Conservation (phyloP, 768 basidiomycete species). For the Tephrocybe sp. region DNA sequence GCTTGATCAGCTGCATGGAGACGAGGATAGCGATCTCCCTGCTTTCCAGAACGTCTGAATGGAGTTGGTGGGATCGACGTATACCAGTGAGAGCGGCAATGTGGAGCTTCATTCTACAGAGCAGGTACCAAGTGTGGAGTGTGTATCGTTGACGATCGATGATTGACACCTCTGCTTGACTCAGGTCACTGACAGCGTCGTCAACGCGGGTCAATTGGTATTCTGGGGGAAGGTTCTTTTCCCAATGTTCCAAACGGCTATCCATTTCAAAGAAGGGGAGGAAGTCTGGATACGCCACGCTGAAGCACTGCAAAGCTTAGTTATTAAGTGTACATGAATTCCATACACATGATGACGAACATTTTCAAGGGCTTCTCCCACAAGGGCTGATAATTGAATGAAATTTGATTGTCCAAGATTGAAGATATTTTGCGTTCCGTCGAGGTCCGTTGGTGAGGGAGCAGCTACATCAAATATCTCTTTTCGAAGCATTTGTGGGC, state of each 20-base stretch:
- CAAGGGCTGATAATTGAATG: slow-evolving; percentile 37
- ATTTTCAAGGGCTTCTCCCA: slow-evolving; percentile 42
- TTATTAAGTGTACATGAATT: neutral
- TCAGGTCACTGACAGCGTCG: slow-evolving; percentile 24
- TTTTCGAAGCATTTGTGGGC: slow-evolving; percentile 42
- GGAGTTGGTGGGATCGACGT: slow-evolving; percentile 23
- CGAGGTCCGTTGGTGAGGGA: slow-evolving; percentile 28
- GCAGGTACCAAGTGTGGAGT: slow-evolving; percentile 47
- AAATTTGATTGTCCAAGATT: slow-evolving; percentile 36
- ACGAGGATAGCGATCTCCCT: slow-evolving; percentile 38
- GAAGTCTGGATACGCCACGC: slow-evolving; percentile 32
- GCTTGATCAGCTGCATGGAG: slow-evolving; percentile 42
- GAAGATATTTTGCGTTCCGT: slow-evolving; percentile 34
- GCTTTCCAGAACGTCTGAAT: slow-evolving; percentile 28
- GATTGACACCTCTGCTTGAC: slow-evolving; percentile 27
- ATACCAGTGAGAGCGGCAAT: slow-evolving; percentile 40
- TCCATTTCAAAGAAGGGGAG: slow-evolving; percentile 41
- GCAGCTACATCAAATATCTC: slow-evolving; percentile 37
- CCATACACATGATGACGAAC: slow-evolving; percentile 27
- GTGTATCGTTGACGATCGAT: slow-evolving; percentile 42
- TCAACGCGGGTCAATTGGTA: slow-evolving; percentile 35
- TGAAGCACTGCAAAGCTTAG: slow-evolving; percentile 31
- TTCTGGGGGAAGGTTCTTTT: slow-evolving; percentile 37
- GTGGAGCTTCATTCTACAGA: slow-evolving; percentile 44
- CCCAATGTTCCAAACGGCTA: slow-evolving; percentile 43